Evolutionary conservation across 306 rosid genomes (phyloP).

Genomic region (Fragaria nilgerrensis): DNA sequence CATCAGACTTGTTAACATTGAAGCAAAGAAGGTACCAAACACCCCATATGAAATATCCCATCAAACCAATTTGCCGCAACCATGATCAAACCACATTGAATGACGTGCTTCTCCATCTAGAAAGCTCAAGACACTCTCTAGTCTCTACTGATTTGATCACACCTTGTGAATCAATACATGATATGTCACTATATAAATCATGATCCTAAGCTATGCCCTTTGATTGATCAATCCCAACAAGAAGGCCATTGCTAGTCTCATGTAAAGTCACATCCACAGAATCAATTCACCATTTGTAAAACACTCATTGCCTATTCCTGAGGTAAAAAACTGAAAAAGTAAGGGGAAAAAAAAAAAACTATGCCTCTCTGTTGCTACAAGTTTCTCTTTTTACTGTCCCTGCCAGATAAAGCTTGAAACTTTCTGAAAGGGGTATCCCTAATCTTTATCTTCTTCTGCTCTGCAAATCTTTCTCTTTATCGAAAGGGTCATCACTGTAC

Average conservation of each 20-base stretch:
- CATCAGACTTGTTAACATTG: background rate
- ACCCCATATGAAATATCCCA: background rate
- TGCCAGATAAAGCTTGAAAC: background rate
- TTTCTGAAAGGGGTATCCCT: background rate
- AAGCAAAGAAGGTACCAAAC: background rate
- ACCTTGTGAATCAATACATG: background rate
- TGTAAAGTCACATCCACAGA: constrained; percentile 15
- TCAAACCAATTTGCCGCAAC: background rate
- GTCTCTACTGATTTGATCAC: constrained; percentile 8
- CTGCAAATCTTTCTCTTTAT: background rate
- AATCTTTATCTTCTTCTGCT: background rate
- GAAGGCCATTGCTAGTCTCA: background rate
- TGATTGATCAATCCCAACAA: background rate
- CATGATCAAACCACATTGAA: background rate
- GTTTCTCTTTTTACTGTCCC: background rate
- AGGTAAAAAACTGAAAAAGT: background rate
- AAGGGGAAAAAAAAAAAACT: background rate
- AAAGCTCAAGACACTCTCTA: background rate
- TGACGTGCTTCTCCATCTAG: background rate
- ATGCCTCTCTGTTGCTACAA: background rate
- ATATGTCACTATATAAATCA: background rate
- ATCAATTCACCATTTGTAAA: background rate
- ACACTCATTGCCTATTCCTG: background rate
- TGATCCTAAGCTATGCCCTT: background rate
- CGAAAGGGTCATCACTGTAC: background rate